Conservation (phyloP, 306 rosid species). For the Acmispon strigosus region DNA sequence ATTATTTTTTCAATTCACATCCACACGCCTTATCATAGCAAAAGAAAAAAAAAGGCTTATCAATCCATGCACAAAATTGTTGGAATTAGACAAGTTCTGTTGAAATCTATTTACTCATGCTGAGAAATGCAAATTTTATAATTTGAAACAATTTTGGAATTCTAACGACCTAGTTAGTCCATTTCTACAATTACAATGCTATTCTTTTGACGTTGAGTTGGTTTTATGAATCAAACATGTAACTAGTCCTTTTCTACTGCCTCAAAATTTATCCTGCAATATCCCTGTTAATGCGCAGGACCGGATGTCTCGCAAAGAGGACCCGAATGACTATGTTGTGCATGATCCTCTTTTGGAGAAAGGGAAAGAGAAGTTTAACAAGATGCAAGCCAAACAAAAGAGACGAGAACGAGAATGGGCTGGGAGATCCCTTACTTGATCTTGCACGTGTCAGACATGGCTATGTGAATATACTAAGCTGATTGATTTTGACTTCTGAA, state of each 20-base stretch:
- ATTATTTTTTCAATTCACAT: background rate
- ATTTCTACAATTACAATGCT: background rate
- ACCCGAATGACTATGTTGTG: constrained; percentile 78
- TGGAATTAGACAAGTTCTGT: background rate
- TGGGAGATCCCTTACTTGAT: constrained; percentile 46
- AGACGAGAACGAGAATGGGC: constrained; percentile 49
- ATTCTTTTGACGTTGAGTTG: background rate
- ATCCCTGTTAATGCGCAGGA: constrained; percentile 41
- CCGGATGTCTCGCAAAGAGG: constrained; percentile 80
- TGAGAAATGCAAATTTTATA: background rate
- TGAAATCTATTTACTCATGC: background rate
- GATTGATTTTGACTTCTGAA: background rate
- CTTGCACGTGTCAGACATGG: background rate
- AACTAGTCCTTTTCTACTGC: background rate
- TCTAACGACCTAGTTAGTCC: background rate
- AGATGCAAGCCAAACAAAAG: constrained; percentile 88
- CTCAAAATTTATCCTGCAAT: background rate
- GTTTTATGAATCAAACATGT: background rate
- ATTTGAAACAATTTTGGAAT: background rate
- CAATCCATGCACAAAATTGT: background rate
- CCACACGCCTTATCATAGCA: background rate
- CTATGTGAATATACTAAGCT: constrained; percentile 13
- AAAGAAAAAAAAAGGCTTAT: background rate
- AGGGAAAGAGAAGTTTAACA: constrained; percentile 87
- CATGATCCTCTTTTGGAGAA: constrained; percentile 94